These are phyloP conservation scores for Coemansia sp. DNA, from an alignment of 192 early-diverging fungal genomes.

Conservation along the genomic window DNA sequence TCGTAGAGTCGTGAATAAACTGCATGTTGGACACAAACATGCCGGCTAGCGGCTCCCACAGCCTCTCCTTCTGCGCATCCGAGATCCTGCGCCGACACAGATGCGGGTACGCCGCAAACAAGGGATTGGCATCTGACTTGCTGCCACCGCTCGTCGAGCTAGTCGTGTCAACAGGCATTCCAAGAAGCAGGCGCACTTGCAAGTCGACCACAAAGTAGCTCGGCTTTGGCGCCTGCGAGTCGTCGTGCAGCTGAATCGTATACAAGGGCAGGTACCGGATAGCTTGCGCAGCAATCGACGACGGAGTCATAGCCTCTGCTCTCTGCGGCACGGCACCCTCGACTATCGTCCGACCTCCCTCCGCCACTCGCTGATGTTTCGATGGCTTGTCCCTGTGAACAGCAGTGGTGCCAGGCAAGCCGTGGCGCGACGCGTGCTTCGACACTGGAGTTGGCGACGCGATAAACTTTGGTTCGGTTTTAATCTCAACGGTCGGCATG, in stretches of 20 bases:
- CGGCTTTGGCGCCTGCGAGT: conserved; percentile 36
- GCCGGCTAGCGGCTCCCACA: conserved; percentile 68
- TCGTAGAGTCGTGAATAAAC: conserved; percentile 28
- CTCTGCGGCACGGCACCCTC: conserved; percentile 11
- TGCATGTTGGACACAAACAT: conserved; percentile 56
- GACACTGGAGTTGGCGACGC: background rate
- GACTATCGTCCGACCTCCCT: conserved; percentile 32
- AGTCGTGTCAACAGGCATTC: conserved; percentile 46
- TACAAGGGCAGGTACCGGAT: conserved; percentile 65
- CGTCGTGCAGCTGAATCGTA: conserved; percentile 62
- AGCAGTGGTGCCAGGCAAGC: background rate
- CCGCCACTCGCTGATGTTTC: conserved; percentile 2
- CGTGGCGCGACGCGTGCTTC: conserved; percentile 1
- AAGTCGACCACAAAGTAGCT: conserved; percentile 68
- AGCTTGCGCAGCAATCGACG: conserved; percentile 49
- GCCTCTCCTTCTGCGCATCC: conserved; percentile 61
- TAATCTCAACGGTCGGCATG: conserved; percentile 24
- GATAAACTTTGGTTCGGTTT: conserved; percentile 11
- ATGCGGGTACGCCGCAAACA: conserved; percentile 62
- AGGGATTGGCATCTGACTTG: conserved; percentile 22
- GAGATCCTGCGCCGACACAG: conserved; percentile 56
- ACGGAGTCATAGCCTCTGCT: conserved; percentile 18
- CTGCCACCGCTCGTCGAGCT: background rate
- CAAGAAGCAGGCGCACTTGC: conserved; percentile 63
- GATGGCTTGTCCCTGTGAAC: background rate